These are phyloP conservation scores for Fonsecaea nubica DNA, from an alignment of 2,329 filamentous ascomycete species.

Conservation along the genomic window DNA sequence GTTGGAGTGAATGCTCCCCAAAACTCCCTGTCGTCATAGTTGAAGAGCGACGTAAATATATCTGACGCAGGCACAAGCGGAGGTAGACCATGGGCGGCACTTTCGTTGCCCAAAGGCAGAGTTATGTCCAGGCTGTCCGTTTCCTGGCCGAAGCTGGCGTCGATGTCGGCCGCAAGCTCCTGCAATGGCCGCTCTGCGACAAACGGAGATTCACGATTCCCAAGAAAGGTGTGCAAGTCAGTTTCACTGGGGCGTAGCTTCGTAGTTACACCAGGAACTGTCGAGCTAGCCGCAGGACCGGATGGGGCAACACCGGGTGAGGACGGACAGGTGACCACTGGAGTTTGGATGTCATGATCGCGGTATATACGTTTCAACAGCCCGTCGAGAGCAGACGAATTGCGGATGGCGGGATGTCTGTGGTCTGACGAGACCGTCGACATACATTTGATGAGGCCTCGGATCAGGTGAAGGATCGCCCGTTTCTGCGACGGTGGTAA, in stretches of 20 bases:
- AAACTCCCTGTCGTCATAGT: constrained; percentile 24
- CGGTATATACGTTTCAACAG: constrained; percentile 26
- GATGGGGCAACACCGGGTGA: constrained; percentile 19
- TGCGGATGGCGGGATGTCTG: constrained; percentile 25
- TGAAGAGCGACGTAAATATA: constrained; percentile 27
- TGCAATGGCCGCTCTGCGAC: constrained; percentile 27
- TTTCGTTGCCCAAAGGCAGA: constrained; percentile 5
- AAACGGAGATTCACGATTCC: constrained; percentile 24
- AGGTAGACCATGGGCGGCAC: background rate
- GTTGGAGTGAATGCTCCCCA: constrained; percentile 22
- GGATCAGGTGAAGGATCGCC: constrained; percentile 25
- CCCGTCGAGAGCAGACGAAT: constrained; percentile 24
- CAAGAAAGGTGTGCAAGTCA: constrained; percentile 22
- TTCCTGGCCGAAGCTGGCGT: constrained; percentile 22
- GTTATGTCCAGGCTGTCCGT: constrained; percentile 5
- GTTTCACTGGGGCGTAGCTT: background rate
- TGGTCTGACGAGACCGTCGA: constrained; percentile 25
- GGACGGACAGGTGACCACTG: constrained; percentile 20
- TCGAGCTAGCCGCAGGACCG: constrained; percentile 5
- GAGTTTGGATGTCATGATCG: constrained; percentile 21
- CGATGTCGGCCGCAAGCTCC: constrained; percentile 25
- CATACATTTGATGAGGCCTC: constrained; percentile 27
- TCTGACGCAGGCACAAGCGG: constrained; percentile 21
- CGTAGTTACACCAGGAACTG: background rate
- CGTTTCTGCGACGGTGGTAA: constrained; percentile 29